Percentiles rank a stretch among this genome's conserved stretches.
Evolutionary conservation across 1,284 basidiomycete genomes (phyloP).

Genomic region (Cutaneotrichosporon arboriforme): DNA sequence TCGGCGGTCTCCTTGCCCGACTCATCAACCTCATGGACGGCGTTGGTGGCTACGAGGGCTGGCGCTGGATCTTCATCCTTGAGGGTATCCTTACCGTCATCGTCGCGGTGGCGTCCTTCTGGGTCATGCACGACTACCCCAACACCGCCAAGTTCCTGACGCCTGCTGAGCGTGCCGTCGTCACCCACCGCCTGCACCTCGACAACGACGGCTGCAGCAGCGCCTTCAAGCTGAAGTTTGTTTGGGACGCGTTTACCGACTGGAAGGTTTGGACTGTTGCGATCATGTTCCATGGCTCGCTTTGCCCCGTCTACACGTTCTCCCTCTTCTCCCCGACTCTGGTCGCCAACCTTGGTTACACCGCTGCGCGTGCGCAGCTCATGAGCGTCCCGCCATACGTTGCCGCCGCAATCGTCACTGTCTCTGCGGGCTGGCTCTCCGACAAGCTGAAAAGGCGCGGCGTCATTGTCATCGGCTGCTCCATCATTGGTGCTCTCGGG

Average conservation of each 20-base stretch:
- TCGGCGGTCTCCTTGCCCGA: conserved; percentile 47
- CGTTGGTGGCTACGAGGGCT: conserved; percentile 37
- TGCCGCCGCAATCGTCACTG: conserved; percentile 32
- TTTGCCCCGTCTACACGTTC: conserved; percentile 57
- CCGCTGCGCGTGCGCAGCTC: conserved; percentile 66
- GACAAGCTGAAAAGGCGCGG: conserved; percentile 40
- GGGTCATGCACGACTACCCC: conserved; percentile 74
- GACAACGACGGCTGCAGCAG: conserved; percentile 32
- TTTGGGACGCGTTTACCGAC: conserved; percentile 32
- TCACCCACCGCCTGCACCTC: conserved; percentile 27
- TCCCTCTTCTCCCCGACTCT: conserved; percentile 53
- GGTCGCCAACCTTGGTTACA: conserved; percentile 52
- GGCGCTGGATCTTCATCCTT: conserved; percentile 69
- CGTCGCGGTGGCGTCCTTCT: conserved; percentile 62
- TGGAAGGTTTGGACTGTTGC: conserved; percentile 40
- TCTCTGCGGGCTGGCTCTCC: conserved; percentile 39
- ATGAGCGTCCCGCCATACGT: conserved; percentile 36
- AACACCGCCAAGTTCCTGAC: conserved; percentile 69
- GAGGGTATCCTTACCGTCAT: conserved; percentile 67
- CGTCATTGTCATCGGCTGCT: conserved; percentile 40
- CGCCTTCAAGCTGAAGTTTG: conserved; percentile 33
- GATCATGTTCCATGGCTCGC: conserved; percentile 42
- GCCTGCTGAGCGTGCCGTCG: conserved; percentile 56
- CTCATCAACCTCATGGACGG: conserved; percentile 48
- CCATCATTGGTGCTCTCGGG: conserved; percentile 31